Percentiles rank a stretch among this genome's conserved stretches.
Evolutionary conservation across 257 asterid species (phyloP).

Genomic region (Solanum sitiens): DNA sequence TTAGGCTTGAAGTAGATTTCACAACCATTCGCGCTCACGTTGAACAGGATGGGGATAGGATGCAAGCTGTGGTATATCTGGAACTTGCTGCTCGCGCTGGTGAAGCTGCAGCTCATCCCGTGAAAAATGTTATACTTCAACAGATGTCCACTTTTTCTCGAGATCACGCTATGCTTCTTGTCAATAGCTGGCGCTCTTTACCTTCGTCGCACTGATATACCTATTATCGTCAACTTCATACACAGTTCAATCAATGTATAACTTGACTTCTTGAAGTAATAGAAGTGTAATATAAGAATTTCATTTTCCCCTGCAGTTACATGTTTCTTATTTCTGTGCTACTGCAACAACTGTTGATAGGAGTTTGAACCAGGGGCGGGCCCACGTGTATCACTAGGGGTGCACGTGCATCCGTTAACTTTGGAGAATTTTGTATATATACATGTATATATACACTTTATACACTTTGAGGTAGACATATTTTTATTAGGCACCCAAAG

Average conservation of each 20-base stretch:
- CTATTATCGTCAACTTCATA: not conserved
- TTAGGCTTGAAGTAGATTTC: not conserved
- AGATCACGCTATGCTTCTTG: slow-evolving; percentile 47
- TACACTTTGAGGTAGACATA: too few species aligned
- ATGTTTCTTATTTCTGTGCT: not conserved
- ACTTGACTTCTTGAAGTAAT: not conserved
- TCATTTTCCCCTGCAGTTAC: not conserved
- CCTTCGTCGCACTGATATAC: slow-evolving; percentile 23
- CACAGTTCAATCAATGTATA: not conserved
- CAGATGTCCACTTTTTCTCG: slow-evolving; percentile 43
- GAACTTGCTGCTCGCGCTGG: slow-evolving; percentile 86
- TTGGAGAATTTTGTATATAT: too few species aligned
- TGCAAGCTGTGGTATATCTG: slow-evolving; percentile 85
- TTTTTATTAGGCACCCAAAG: too few species aligned
- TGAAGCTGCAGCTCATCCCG: slow-evolving; percentile 58
- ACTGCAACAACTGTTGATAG: not conserved
- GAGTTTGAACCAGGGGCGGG: not conserved
- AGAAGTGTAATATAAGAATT: not conserved
- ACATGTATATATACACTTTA: too few species aligned
- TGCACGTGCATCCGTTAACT: too few species aligned
- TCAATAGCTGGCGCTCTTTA: slow-evolving; percentile 48
- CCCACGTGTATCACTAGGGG: too few species aligned
- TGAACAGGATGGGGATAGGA: slow-evolving; percentile 81
- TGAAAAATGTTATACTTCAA: slow-evolving; percentile 56
- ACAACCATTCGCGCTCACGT: not conserved